These are phyloP conservation scores for Adansonia gregorii DNA, from an alignment of 441 rosid species.

Conservation along the genomic window DNA sequence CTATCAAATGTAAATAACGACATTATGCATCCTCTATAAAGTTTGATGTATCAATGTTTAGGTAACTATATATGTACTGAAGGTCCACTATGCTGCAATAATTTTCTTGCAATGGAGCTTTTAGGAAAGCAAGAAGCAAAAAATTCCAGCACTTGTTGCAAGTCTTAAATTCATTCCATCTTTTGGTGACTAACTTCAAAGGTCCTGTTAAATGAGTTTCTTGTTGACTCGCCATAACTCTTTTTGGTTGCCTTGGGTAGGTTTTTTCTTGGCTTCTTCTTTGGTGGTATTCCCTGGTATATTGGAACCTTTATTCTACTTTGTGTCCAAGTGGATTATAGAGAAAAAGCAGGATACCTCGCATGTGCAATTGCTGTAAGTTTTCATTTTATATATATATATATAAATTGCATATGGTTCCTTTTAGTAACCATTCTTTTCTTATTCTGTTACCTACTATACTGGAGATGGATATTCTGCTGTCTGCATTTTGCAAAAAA, in stretches of 20 bases:
- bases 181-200: not conserved
- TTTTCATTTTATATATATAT: slow-evolving; percentile 9
- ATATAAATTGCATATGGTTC: not conserved
- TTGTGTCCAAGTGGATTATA: slow-evolving; percentile 58
- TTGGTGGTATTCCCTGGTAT: slow-evolving; percentile 92
- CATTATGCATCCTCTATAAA: not conserved
- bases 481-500: not conserved
- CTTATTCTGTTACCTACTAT: not conserved
- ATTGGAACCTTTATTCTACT: slow-evolving; percentile 64
- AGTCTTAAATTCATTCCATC: not conserved
- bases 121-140: not conserved
- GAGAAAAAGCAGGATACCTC: slow-evolving; percentile 87
- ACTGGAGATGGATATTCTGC: not conserved
- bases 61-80: not conserved
- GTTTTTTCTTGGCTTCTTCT: slow-evolving; percentile 78
- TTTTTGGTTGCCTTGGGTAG: slow-evolving; percentile 39
- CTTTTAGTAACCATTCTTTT: not conserved
- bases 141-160: not conserved
- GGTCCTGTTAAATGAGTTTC: not conserved
- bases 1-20: not conserved
- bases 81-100: slow-evolving; percentile 1
- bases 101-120: not conserved
- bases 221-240: not conserved
- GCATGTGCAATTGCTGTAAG: slow-evolving; percentile 84
- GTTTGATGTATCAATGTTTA: not conserved